Conservation (phyloP, 345 rosid species). For the Linum tenue region DNA sequence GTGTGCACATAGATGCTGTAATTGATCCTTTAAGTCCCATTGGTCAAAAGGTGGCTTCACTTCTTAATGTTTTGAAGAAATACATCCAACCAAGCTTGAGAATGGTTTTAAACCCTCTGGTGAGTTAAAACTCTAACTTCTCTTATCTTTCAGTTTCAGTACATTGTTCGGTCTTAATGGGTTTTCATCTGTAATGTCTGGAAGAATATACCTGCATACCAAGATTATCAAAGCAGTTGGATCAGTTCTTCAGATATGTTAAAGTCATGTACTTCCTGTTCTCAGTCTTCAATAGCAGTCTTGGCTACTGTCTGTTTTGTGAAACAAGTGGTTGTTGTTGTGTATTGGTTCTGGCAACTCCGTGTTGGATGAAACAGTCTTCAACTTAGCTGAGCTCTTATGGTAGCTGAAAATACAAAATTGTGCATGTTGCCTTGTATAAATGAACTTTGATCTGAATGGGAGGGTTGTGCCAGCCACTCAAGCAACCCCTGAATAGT, state of each 20-base stretch:
- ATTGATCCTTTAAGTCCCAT: conserved; percentile 85
- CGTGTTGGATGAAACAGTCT: too few relatives aligned
- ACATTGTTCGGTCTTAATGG: background rate
- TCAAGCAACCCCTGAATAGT: too few relatives aligned
- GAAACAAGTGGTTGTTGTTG: too few relatives aligned
- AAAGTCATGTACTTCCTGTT: background rate
- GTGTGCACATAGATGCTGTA: conserved; percentile 88
- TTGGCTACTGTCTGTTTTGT: too few relatives aligned
- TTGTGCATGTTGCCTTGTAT: too few relatives aligned
- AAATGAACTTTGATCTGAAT: too few relatives aligned
- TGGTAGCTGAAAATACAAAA: too few relatives aligned
- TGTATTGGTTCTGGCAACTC: too few relatives aligned
- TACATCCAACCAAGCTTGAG: conserved; percentile 88
- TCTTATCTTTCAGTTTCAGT: background rate
- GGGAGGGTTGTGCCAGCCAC: too few relatives aligned
- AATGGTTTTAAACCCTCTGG: conserved; percentile 88
- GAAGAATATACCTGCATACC: background rate
- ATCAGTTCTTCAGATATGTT: background rate
- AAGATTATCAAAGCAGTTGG: background rate
- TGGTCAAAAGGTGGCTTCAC: conserved; percentile 86
- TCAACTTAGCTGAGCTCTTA: too few relatives aligned
- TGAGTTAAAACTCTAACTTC: conserved; percentile 27
- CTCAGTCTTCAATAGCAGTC: background rate
- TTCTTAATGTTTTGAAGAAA: conserved; percentile 66
- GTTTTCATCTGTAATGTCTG: background rate